Conservation (phyloP, 768 basidiomycete genomes). For the Agrocybe chaxingu region DNA sequence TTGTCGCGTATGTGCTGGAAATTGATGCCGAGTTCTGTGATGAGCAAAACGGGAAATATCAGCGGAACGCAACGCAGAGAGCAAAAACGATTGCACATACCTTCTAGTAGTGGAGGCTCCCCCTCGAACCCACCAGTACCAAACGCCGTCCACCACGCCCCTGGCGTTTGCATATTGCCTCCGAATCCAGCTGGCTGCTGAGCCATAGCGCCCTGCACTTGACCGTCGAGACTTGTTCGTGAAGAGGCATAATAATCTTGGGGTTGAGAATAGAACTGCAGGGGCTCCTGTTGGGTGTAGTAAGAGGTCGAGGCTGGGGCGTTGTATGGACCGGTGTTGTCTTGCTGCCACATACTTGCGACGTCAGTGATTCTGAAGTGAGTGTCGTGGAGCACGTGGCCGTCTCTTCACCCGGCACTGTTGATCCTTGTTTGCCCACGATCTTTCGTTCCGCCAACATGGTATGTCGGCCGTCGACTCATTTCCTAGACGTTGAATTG, state of each 20-base stretch:
- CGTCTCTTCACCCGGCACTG: slow-evolving; percentile 8
- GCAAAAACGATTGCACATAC: slow-evolving; percentile 37
- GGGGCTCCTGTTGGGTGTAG: slow-evolving; percentile 57
- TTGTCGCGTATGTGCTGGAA: slow-evolving; percentile 94
- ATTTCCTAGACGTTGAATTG: slow-evolving; percentile 5
- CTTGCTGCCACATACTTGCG: slow-evolving; percentile 68
- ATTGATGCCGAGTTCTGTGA: slow-evolving; percentile 92
- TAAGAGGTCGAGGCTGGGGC: slow-evolving; percentile 54
- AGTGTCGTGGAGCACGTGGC: slow-evolving; percentile 29
- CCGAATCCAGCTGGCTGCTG: slow-evolving; percentile 51
- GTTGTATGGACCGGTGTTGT: slow-evolving; percentile 49
- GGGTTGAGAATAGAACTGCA: slow-evolving; percentile 76
- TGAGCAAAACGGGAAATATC: background rate
- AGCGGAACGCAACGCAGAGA: background rate
- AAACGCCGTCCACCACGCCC: slow-evolving; percentile 94
- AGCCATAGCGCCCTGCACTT: slow-evolving; percentile 51
- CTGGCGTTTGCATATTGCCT: slow-evolving; percentile 70
- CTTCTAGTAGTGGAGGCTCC: slow-evolving; percentile 93
- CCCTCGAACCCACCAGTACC: slow-evolving; percentile 95
- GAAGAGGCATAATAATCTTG: slow-evolving; percentile 58
- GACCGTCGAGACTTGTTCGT: slow-evolving; percentile 76
- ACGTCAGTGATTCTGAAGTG: slow-evolving; percentile 5
- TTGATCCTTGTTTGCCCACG: slow-evolving; percentile 27
- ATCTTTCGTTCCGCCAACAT: slow-evolving; percentile 31
- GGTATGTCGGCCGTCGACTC: slow-evolving; percentile 28